A percentile compares a stretch with the other conserved stretches of the same genome.
Evolutionary conservation across 495 filamentous ascomycete species (phyloP).

Genomic region (Lineolata rhizophorae): DNA sequence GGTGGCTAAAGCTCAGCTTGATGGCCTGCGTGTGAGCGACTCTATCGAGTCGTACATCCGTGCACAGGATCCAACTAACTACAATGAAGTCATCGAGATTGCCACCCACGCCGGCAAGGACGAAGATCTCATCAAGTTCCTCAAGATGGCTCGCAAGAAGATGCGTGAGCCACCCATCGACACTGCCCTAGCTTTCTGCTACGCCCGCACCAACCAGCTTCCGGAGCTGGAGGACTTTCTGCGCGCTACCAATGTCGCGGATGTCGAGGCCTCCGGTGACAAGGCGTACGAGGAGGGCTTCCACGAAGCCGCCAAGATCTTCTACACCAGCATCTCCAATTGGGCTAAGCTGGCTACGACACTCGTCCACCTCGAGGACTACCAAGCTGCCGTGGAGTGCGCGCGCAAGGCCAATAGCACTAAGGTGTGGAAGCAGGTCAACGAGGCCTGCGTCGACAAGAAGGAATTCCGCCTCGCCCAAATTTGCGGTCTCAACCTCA

Average conservation of each 20-base stretch:
- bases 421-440: slow-evolving; percentile 99
- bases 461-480: slow-evolving; percentile 98
- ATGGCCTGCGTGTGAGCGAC: slow-evolving; percentile 83
- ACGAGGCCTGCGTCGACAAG: slow-evolving; percentile 89
- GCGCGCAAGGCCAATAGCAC: slow-evolving; percentile 98
- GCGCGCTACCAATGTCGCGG: slow-evolving; percentile 79
- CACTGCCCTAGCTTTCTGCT: slow-evolving; percentile 82
- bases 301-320: slow-evolving; percentile 95
- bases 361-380: slow-evolving; percentile 84
- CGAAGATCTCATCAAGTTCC: slow-evolving; percentile 90
- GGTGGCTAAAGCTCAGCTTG: slow-evolving; percentile 94
- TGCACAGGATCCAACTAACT: slow-evolving; percentile 81
- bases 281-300: slow-evolving; percentile 90
- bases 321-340: slow-evolving; percentile 95
- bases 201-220: slow-evolving; percentile 75
- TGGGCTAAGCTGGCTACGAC: slow-evolving; percentile 98
- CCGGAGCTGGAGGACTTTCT: slow-evolving; percentile 93
- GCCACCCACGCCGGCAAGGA: slow-evolving; percentile 93
- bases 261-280: slow-evolving; percentile 89
- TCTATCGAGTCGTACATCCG: slow-evolving; percentile 94
- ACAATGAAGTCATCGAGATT: slow-evolving; percentile 86
- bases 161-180: slow-evolving; percentile 87
- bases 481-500: slow-evolving; percentile 97
- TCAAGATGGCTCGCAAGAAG: slow-evolving; percentile 93
- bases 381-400: slow-evolving; percentile 95